Conservation (phyloP, 345 rosid genomes). For the Anacardium occidentale region DNA sequence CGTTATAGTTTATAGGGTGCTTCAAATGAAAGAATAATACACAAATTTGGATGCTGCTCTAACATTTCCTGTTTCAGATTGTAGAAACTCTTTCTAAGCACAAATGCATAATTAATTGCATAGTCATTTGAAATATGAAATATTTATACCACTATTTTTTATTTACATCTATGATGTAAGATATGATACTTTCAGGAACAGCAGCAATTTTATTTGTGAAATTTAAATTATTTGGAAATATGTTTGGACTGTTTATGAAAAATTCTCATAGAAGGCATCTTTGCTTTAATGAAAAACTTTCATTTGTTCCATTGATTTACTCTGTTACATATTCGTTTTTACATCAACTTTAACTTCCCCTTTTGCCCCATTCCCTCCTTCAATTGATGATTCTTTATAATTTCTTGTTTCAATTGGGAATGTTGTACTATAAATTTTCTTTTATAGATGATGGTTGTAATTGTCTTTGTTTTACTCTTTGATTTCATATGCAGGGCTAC, state of each 20-base stretch:
- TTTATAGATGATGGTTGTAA: neutral
- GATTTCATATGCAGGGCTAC: constrained; percentile 67
- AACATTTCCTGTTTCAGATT: neutral
- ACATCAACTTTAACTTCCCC: neutral
- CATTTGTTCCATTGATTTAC: neutral
- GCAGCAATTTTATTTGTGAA: neutral
- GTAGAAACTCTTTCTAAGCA: neutral
- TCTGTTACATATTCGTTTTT: neutral
- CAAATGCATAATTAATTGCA: neutral
- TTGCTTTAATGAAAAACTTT: neutral
- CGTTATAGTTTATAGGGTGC: neutral
- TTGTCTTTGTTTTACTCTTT: constrained; percentile 16
- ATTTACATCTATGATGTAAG: neutral
- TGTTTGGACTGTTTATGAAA: neutral
- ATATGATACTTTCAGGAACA: neutral
- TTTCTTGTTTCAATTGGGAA: constrained; percentile 1
- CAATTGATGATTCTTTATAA: neutral
- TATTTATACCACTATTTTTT: neutral
- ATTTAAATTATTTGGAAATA: constrained; percentile 3
- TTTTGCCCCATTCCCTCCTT: no score
- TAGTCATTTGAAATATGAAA: neutral
- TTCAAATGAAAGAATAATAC: constrained; percentile 7
- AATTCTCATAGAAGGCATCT: neutral
- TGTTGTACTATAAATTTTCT: neutral
- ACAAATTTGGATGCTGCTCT: neutral